Conservation (phyloP, 2,329 filamentous ascomycete species). For the Westerdykella aurantiaca region DNA sequence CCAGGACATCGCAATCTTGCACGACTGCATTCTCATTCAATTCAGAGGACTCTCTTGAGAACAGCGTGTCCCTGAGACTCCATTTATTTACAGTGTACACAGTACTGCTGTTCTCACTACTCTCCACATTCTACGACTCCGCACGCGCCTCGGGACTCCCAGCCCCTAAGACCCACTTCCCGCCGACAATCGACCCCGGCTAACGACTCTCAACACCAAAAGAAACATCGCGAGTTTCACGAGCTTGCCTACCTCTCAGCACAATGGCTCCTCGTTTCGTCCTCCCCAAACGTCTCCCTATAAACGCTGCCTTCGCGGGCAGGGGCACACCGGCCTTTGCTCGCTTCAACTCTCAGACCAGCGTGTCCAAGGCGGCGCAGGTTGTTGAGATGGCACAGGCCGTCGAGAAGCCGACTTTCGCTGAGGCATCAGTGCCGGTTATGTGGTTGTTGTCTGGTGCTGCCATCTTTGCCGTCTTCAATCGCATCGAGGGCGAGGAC, state of each 20-base stretch:
- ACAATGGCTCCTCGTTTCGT: conserved; percentile 13
- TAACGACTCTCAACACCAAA: too few species aligned
- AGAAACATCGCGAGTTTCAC: not conserved
- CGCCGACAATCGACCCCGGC: too few species aligned
- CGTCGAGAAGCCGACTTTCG: conserved; percentile 28
- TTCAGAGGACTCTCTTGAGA: too few species aligned
- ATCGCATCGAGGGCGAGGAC: conserved; percentile 21
- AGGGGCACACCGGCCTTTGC: conserved; percentile 16
- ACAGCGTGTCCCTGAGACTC: too few species aligned
- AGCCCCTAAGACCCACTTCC: too few species aligned
- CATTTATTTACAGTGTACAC: too few species aligned
- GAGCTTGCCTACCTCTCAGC: not conserved
- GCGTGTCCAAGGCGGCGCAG: conserved; percentile 16
- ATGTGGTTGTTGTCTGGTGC: conserved; percentile 28
- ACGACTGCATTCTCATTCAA: too few species aligned
- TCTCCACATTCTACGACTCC: too few species aligned
- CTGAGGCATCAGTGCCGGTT: conserved; percentile 28
- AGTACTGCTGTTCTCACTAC: too few species aligned
- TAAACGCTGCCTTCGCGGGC: conserved; percentile 16
- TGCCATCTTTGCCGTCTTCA: conserved; percentile 24
- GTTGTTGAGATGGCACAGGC: conserved; percentile 27
- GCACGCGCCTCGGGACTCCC: too few species aligned
- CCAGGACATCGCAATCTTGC: too few species aligned
- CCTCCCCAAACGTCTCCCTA: conserved; percentile 18
- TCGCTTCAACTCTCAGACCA: conserved; percentile 29